Base-by-base conservation (phyloP, 192 early-diverging fungal species). In the Umbelopsis ramanniana region DNA sequence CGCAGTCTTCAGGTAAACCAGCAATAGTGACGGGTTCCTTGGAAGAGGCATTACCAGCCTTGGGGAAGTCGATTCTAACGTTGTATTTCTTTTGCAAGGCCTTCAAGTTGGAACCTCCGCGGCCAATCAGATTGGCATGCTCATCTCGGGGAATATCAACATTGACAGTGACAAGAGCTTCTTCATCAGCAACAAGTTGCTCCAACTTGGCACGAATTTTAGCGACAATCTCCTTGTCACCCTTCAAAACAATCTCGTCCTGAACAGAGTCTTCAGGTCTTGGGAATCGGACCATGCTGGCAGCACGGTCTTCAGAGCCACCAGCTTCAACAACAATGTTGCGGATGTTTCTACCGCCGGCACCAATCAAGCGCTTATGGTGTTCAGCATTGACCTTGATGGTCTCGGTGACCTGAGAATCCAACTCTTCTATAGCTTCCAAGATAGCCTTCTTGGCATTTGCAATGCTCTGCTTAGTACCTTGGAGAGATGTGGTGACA, bases 121-220 rank as follows among this genome's bases (percentile, higher is more conserved):
- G 88, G 14, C 96, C 96, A 72, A 96, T 97, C 46, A 97, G 79
- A 47, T 87, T 83, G 15, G 90, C 86, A 74, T 96, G 94, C 53
- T 95, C 84, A 14, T 87, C 83, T 12, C 82, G 87, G 0, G 95
- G 95, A 68, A 97, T 88, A 47, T 70, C 46, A n/a, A 96, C 74
- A 3, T 69, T 71, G 6, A 89, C 47, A 9, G 87, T 88, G 24
- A 80, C 77, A 72, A 88, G 84, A 73, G 85, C 84, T 76, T 90
- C 83, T 69, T 87, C 84, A 67, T 89, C 85, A 11, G 76, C 79
- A 21, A 84, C 84, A 37, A 81, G 73, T 21, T 68, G 69, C 75
- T 86, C 80, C 46, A 87, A 73, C 66, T 80, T 74, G 10, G 23
- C 40, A 45, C 80, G 82, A 54, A 87, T 79, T 67, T 79, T 82